Percentiles rank a stretch among this genome's conserved stretches.
Conservation (phyloP, 108 stramenopile species). For the Phaeodactylum tricornutum region DNA sequence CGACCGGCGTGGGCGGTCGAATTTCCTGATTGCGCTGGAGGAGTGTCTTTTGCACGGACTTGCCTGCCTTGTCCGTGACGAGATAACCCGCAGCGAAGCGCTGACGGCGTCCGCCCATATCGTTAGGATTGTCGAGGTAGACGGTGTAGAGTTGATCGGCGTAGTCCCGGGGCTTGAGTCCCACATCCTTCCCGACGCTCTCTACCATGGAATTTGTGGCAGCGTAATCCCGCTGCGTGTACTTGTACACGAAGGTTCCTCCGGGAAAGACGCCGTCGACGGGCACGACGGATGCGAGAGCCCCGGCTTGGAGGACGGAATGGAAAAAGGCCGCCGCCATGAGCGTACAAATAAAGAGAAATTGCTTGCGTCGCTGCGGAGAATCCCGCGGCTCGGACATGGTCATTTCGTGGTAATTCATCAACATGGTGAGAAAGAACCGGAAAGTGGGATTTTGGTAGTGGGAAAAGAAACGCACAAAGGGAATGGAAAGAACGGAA, state of each 20-base stretch:
- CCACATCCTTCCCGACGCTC: conserved; percentile 24
- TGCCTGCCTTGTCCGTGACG: neutral
- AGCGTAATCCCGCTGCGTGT: conserved; percentile 50
- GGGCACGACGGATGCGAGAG: conserved; percentile 25
- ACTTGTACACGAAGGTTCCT: conserved; percentile 55
- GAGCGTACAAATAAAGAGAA: conserved; percentile 34
- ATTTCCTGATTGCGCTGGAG: conserved; percentile 9
- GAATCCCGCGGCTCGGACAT: conserved; percentile 39
- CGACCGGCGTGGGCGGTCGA: neutral
- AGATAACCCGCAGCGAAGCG: conserved; percentile 58
- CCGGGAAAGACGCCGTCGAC: conserved; percentile 45
- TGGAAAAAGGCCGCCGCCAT: conserved; percentile 14
- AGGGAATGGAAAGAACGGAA: no score
- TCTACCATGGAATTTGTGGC: conserved; percentile 24
- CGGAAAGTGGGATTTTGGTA: no score
- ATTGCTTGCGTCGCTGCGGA: conserved; percentile 41
- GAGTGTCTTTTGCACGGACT: neutral
- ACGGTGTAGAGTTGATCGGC: conserved; percentile 51
- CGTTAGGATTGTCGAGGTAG: conserved; percentile 42
- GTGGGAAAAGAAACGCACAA: no score
- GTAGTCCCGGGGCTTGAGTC: conserved; percentile 13
- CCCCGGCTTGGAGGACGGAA: conserved; percentile 36
- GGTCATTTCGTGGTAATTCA: conserved; percentile 77
- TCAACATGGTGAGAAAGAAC: conserved; percentile 21
- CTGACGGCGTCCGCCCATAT: conserved; percentile 30